phyloP scores from a whole-genome alignment of 257 asterid species.

The Rauvolfia tetraphylla region DNA sequence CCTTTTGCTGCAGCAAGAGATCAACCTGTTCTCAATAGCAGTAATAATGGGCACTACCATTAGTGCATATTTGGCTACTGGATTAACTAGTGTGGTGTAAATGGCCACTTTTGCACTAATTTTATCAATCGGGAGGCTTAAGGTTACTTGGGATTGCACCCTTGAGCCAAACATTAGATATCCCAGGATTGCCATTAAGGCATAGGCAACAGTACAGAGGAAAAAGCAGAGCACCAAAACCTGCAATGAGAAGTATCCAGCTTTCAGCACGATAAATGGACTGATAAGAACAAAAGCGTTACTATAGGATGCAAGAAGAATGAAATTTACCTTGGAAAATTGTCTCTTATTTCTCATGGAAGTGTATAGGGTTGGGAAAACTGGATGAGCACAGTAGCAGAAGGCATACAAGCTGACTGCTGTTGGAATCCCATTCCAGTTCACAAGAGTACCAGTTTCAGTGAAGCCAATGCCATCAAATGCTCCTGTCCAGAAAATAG shows the following conservation, averaged over 20 bases:
- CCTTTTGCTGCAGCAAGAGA: slow-evolving; percentile 21
- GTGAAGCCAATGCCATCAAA: slow-evolving; percentile 62
- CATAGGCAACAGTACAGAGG: slow-evolving; percentile 57
- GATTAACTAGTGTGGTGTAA: slow-evolving; percentile 73
- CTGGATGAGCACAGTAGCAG: slow-evolving; percentile 95
- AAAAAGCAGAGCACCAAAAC: slow-evolving; percentile 65
- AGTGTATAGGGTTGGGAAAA: slow-evolving; percentile 78
- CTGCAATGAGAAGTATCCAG: slow-evolving; percentile 34
- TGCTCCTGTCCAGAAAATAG: slow-evolving; percentile 59
- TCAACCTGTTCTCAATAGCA: slow-evolving; percentile 42
- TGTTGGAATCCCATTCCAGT: slow-evolving; percentile 56
- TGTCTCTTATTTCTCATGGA: slow-evolving; percentile 72
- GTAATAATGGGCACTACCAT: slow-evolving; percentile 68
- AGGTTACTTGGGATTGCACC: slow-evolving; percentile 61
- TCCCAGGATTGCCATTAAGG: slow-evolving; percentile 67
- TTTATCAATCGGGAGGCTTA: slow-evolving; percentile 55
- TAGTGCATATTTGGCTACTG: slow-evolving; percentile 73
- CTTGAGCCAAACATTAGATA: slow-evolving; percentile 71
- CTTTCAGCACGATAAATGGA: not conserved
- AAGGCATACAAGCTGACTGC: slow-evolving; percentile 77
- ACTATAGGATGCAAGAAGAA: not conserved
- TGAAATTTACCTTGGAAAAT: slow-evolving; percentile 61
- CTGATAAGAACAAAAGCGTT: too few relatives aligned
- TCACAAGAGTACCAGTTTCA: slow-evolving; percentile 36
- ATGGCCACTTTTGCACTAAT: slow-evolving; percentile 70